Evolutionary conservation across 768 basidiomycete species (phyloP), one percentile per base, ranked within the genome.

Genomic region (Tricholoma matsutake): DNA sequence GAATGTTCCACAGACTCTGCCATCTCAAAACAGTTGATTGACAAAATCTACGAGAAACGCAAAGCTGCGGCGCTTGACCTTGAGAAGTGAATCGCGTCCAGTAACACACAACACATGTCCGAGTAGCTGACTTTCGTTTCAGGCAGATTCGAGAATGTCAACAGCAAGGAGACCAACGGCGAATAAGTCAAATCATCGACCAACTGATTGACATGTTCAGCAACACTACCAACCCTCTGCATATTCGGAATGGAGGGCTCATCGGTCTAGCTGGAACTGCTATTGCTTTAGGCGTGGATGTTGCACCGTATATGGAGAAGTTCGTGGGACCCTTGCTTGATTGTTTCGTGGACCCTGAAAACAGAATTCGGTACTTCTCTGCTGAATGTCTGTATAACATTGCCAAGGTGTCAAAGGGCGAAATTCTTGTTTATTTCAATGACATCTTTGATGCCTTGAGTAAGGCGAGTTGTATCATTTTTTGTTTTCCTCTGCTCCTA

Each of bases 311-410:
- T 77, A 92, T 98, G 86, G 92, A 92, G 61, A 90, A 89, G 67
- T 97, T 99, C 70, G 84, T 97, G 35, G 87, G 89, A 45, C 89
- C 93, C 2, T 82, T 99, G 32, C 83, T 98, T 28, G 84, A 85
- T 57, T 97, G 96, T 75, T 97, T 99, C 74, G 86, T 89, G 62
- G 97, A 99, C 72, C 82, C 89, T 2, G 96, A 98, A 79, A 94
- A 92, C 75, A 83, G 94, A 70, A 94, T 98, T 62, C 86, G 94
- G 47, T 99, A 98, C 76, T 98, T 97, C 78, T 96, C 96, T 5
- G 96, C 94, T 25, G 97, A 99, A 72, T 96, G 95, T 69, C 77
- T 99, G 64, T 99, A 99, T 78, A 99, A 99, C 76, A 96, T 99
- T 64, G 93, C 92, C 28, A 94, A 96, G 74, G 96, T 97, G 14